These are phyloP conservation scores for Santalum album DNA, from an alignment of 164 flowering plant genomes.

Conservation along the genomic window DNA sequence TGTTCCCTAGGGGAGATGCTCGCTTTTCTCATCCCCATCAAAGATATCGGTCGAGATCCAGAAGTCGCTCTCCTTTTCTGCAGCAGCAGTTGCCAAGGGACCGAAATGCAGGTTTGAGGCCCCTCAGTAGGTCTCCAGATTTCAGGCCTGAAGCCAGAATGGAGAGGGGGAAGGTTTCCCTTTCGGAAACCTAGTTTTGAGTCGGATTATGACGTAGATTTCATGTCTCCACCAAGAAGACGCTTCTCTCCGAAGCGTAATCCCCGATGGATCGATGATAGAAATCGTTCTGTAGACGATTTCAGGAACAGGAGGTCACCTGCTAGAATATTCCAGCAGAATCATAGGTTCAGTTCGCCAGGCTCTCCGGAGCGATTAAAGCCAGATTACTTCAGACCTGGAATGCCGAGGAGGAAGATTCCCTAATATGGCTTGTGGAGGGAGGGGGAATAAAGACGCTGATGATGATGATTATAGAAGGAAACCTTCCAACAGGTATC, in stretches of 20 bases:
- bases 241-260: conserved; percentile 17
- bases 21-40: conserved; percentile 11
- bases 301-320: conserved; percentile 26
- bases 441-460: conserved; percentile 11
- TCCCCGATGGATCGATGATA: conserved; percentile 19
- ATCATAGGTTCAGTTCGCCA: conserved; percentile 15
- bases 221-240: conserved; percentile 15
- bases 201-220: conserved; percentile 14
- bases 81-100: conserved; percentile 14
- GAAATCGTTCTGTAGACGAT: conserved; percentile 8
- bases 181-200: conserved; percentile 20
- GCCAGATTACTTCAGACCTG: conserved; percentile 14
- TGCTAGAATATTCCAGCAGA: conserved; percentile 14
- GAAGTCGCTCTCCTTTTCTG: conserved; percentile 21
- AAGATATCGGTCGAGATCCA: conserved; percentile 21
- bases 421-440: conserved; percentile 11
- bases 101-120: conserved; percentile 13
- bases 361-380: conserved; percentile 14
- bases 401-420: conserved; percentile 13
- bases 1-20: conserved; percentile 9
- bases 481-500: conserved; percentile 11
- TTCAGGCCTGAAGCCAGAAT: conserved; percentile 17
- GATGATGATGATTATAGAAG: conserved; percentile 17
- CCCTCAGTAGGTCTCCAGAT: conserved; percentile 18
- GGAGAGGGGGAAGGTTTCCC: conserved; percentile 22